Evolutionary conservation across 164 flowering plant genomes (phyloP), one percentile per base, ranked within the genome.

Genomic region (Taxillus chinensis): DNA sequence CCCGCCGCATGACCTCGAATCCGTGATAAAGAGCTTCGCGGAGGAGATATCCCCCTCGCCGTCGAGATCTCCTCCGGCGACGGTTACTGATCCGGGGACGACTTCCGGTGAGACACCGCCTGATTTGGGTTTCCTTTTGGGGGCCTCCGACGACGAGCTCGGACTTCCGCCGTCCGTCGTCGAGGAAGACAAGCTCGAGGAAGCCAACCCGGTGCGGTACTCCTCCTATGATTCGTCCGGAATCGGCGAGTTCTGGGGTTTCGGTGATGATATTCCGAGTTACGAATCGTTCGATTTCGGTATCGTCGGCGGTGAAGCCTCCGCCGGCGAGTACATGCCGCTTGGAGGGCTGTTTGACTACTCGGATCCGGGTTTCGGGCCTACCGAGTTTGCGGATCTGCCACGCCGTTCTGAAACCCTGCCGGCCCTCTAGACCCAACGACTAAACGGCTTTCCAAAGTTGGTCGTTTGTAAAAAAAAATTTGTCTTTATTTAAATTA

Each of bases 61-160:
- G 3, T 40, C 67, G 10, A 15, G 62, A 1, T 50, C 71, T 7
- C 37, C 64, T 2, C 59, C 67, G 5, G 52, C 67, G 57, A 59
- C 52, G 7, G 13, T 57, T 15, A 59, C 45, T 11, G 71, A 64
- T 42, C 65, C 53, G 69, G 56, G 65, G 54, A 58, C 75, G 10
- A 77, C 63, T 41, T 67, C 77, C 66, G 76, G 62, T 59, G 80
- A 74, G 8, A 64, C 79, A 5, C 82, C 64, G 61, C 83, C 78
- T 51, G 83, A 82, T 9, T 70, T 88, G 0, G 92, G 82, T 2
- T 86, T 67, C 65, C 85, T 88, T 17, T 67, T 86, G 0, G 96
- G 71, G 62, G 96, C 96, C 2, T 88, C 96, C 0, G 96, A 86
- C 55, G 88, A 86, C 60, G 95, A 88, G 68, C 82, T 88, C 11